phyloP scores from a whole-genome alignment of 1,139 yeast species.

The Debaryomyces psychrophilus region DNA sequence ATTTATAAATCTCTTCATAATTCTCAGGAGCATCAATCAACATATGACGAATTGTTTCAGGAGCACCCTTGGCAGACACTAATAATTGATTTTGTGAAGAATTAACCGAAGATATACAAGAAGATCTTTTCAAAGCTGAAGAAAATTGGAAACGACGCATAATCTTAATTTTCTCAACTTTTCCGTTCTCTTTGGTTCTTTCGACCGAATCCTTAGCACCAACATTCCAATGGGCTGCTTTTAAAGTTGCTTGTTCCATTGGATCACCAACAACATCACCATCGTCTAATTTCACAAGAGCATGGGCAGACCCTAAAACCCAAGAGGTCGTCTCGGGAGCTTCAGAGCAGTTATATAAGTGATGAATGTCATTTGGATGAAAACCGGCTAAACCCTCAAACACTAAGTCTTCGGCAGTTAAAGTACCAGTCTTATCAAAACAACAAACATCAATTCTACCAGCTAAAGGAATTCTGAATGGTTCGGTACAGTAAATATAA shows the following conservation, averaged over 20 bases:
- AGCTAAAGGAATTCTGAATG: constrained; percentile 96
- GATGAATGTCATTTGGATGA: constrained; percentile 54
- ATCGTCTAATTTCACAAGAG: constrained; percentile 88
- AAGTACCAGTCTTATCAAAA: constrained; percentile 97
- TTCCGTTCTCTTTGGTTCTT: constrained; percentile 40
- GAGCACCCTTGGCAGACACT: constrained; percentile 97
- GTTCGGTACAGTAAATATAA: constrained; percentile 96
- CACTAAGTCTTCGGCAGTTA: constrained; percentile 94
- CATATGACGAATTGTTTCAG: constrained; percentile 92
- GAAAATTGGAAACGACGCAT: constrained; percentile 96
- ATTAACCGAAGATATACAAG: constrained; percentile 75
- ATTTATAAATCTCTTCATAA: constrained; percentile 85
- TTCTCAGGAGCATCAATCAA: constrained; percentile 68
- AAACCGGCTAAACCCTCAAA: constrained; percentile 97
- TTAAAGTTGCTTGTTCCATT: constrained; percentile 95
- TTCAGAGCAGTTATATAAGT: constrained; percentile 57
- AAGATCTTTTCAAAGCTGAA: constrained; percentile 91
- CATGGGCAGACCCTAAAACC: constrained; percentile 94
- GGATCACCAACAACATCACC: constrained; percentile 99
- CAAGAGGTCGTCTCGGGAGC: constrained; percentile 69
- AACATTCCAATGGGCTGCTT: constrained; percentile 85
- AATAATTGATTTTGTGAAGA: constrained; percentile 57
- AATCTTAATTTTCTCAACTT: constrained; percentile 63
- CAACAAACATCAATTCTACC: constrained; percentile 98
- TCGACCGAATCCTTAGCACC: constrained; percentile 71